Conservation (phyloP, 2,329 filamentous ascomycete genomes). For the Exophiala oligosperma region DNA sequence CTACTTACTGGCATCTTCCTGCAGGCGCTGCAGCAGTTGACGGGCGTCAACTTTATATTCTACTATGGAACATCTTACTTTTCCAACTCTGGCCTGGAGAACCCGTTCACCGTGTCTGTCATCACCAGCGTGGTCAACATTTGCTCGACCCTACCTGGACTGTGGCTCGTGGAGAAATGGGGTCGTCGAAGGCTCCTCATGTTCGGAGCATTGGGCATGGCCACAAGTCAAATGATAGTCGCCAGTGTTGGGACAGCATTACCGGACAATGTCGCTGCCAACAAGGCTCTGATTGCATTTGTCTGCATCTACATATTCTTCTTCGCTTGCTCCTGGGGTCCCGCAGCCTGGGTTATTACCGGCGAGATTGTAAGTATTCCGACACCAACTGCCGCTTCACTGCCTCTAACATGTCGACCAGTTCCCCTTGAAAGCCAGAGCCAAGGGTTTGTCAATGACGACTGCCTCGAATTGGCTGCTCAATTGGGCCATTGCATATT, state of each 20-base stretch:
- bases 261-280: slow-evolving; percentile 47
- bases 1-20: slow-evolving; percentile 41
- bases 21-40: slow-evolving; percentile 49
- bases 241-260: slow-evolving; percentile 63
- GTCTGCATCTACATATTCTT: slow-evolving; percentile 93
- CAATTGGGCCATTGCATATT: slow-evolving; percentile 63
- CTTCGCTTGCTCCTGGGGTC: slow-evolving; percentile 88
- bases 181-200: slow-evolving; percentile 81
- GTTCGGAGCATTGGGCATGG: slow-evolving; percentile 76
- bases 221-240: slow-evolving; percentile 76
- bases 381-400: not conserved
- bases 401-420: slow-evolving; percentile 62
- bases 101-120: slow-evolving; percentile 80
- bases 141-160: slow-evolving; percentile 79
- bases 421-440: slow-evolving; percentile 84
- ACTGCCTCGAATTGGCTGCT: slow-evolving; percentile 91
- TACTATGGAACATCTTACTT: slow-evolving; percentile 48
- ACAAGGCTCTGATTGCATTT: slow-evolving; percentile 75
- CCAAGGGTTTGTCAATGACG: slow-evolving; percentile 81
- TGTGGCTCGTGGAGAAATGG: slow-evolving; percentile 79
- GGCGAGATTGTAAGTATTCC: not conserved
- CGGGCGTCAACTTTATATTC: slow-evolving; percentile 52
- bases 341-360: slow-evolving; percentile 57
- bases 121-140: slow-evolving; percentile 90
- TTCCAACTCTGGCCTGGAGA: slow-evolving; percentile 43